Evolutionary conservation across 352 stramenopile genomes (phyloP).

Genomic region (Phytophthora pseudosyringae): DNA sequence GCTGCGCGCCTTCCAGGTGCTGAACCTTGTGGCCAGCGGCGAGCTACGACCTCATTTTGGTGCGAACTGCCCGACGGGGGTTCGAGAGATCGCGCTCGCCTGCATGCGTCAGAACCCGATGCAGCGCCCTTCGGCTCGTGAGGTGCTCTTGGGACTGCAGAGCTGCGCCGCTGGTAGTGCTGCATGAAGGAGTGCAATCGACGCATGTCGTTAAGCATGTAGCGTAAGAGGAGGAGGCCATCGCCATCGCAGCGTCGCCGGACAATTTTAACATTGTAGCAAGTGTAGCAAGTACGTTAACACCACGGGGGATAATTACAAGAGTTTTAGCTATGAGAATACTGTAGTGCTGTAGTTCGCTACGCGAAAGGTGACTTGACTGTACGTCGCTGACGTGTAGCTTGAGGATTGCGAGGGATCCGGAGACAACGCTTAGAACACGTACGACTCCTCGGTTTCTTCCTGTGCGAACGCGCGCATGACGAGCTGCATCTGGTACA

Average conservation of each 20-base stretch:
- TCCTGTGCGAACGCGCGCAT: slow-evolving; percentile 41
- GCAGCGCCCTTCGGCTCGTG: slow-evolving; percentile 33
- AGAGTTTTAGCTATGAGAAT: slow-evolving; percentile 26
- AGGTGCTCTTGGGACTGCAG: slow-evolving; percentile 23
- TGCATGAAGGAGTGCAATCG: slow-evolving; percentile 4
- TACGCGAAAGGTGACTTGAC: slow-evolving; percentile 1
- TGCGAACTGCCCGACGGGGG: slow-evolving; percentile 27
- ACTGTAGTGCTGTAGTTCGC: slow-evolving; percentile 5
- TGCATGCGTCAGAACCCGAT: slow-evolving; percentile 42
- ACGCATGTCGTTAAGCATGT: not conserved
- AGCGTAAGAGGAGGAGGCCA: slow-evolving; percentile 2
- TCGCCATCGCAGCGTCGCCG: slow-evolving; percentile 22
- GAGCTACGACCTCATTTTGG: slow-evolving; percentile 42
- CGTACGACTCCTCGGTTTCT: slow-evolving; percentile 39
- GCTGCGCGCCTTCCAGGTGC: slow-evolving; percentile 37
- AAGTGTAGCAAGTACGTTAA: slow-evolving; percentile 13
- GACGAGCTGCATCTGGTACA: slow-evolving; percentile 61
- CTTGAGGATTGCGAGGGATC: not conserved
- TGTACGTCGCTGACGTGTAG: slow-evolving; percentile 5
- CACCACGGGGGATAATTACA: slow-evolving; percentile 33
- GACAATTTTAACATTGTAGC: slow-evolving; percentile 29
- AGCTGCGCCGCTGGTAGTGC: slow-evolving; percentile 16
- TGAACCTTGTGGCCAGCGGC: slow-evolving; percentile 41
- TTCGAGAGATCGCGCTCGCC: slow-evolving; percentile 37
- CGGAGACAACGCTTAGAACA: slow-evolving; percentile 21